phyloP scores from a whole-genome alignment of 2,329 filamentous ascomycete genomes.

The Beauveria sp. region DNA sequence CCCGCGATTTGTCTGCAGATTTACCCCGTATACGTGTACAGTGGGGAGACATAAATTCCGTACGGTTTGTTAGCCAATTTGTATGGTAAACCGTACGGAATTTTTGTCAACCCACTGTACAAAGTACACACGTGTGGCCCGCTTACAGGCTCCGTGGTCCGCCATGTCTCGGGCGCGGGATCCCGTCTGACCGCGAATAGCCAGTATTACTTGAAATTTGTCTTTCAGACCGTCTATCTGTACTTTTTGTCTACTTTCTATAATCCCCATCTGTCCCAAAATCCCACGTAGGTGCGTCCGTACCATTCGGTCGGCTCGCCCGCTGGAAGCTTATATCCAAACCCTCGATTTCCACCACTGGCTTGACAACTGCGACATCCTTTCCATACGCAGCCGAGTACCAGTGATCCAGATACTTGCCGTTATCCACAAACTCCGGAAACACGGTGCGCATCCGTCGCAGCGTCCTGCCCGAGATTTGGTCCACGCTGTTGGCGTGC shows the following conservation, averaged over 20 bases:
- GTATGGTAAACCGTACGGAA: too few species aligned
- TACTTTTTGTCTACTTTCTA: neutral
- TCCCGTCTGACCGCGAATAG: neutral
- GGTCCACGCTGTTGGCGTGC: conserved; percentile 57
- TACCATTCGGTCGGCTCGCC: conserved; percentile 42
- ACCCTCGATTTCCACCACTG: conserved; percentile 36
- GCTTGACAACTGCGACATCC: conserved; percentile 34
- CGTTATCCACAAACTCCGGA: conserved; percentile 45
- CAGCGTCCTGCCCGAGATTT: conserved; percentile 53
- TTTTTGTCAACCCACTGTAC: too few species aligned
- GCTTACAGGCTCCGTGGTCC: neutral
- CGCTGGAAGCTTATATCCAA: conserved; percentile 37
- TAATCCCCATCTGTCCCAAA: conserved; percentile 37
- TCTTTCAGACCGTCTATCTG: neutral
- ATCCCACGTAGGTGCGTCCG: conserved; percentile 51
- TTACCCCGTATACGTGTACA: neutral
- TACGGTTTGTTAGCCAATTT: too few species aligned
- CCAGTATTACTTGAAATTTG: neutral
- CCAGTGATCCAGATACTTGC: conserved; percentile 41
- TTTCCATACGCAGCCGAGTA: conserved; percentile 34
- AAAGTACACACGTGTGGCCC: neutral
- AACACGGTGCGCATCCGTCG: conserved; percentile 44
- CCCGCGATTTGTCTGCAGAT: neutral
- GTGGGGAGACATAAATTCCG: too few species aligned
- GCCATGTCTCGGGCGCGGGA: neutral